These are phyloP conservation scores for Takakia lepidozioides DNA, from an alignment of 225 moss, liverwort and hornwort species.

Conservation along the genomic window DNA sequence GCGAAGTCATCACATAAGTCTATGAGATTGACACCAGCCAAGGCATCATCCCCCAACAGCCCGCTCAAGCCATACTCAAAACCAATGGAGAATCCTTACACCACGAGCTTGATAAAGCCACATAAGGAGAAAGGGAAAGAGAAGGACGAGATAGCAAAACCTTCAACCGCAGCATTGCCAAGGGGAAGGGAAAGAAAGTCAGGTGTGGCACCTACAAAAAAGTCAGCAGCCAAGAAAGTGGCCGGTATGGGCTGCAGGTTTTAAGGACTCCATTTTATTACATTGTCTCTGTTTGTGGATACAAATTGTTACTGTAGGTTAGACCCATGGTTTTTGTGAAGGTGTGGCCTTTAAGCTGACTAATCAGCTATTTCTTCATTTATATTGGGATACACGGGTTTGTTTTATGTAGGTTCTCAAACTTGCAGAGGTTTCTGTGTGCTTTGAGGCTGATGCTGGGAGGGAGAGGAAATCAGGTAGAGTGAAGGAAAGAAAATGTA, in stretches of 20 bases:
- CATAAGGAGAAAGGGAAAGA: conserved; percentile 28
- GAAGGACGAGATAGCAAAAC: conserved; percentile 22
- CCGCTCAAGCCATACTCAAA: conserved; percentile 36
- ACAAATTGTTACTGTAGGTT: no score
- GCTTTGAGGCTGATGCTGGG: no score
- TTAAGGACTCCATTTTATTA: no score
- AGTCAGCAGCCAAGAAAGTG: conserved; percentile 6
- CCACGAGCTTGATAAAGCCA: conserved; percentile 42
- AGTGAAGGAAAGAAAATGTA: conserved; percentile 22
- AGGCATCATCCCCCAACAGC: conserved; percentile 38
- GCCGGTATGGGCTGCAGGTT: neutral
- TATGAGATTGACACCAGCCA: conserved; percentile 4
- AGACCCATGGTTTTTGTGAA: no score
- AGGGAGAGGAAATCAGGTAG: conserved; percentile 10
- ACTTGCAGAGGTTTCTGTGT: no score
- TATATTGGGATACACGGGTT: no score
- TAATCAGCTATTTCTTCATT: no score
- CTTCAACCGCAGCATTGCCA: neutral
- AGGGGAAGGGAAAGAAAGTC: conserved; percentile 10
- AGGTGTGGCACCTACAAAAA: conserved; percentile 23
- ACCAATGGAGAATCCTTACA: conserved; percentile 66
- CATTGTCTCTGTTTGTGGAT: no score
- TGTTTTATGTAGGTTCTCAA: no score
- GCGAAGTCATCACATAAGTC: neutral
- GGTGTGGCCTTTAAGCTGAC: no score